Percentiles rank a stretch among this genome's conserved stretches.
Evolutionary conservation across 2,329 filamentous ascomycete species (phyloP).

Genomic region (Cytospora piceicola): DNA sequence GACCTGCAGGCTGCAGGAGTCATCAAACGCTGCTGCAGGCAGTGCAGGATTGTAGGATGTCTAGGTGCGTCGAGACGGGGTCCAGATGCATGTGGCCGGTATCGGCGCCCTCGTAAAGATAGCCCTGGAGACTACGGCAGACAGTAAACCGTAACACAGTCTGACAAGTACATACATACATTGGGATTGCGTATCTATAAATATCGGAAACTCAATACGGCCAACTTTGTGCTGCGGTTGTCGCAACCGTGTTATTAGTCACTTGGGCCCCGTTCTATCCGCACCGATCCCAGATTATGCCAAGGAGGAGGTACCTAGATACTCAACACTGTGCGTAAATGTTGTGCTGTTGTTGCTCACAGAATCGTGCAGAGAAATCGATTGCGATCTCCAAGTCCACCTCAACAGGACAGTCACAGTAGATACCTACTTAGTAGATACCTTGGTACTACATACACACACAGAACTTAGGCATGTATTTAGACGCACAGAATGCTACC

Average conservation of each 20-base stretch:
- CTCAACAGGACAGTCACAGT: too few relatives aligned
- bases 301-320: not conserved
- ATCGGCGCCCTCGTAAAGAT: not conserved
- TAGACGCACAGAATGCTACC: not conserved
- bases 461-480: not conserved
- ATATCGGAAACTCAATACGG: not conserved
- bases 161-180: too few relatives aligned
- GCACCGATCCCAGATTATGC: not conserved
- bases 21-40: too few relatives aligned
- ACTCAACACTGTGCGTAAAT: not conserved
- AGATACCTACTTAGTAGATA: too few relatives aligned
- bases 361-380: not conserved
- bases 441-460: not conserved
- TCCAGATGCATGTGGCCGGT: not conserved
- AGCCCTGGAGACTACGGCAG: not conserved
- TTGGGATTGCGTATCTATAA: not conserved
- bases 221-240: not conserved
- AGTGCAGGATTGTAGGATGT: too few relatives aligned
- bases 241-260: not conserved
- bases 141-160: not conserved
- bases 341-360: not conserved
- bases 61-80: not conserved
- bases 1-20: too few relatives aligned
- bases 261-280: not conserved
- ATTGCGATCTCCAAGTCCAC: not conserved